These are phyloP conservation scores for Elsinoe necatrix DNA, from an alignment of 2,329 filamentous ascomycete genomes.

Conservation along the genomic window DNA sequence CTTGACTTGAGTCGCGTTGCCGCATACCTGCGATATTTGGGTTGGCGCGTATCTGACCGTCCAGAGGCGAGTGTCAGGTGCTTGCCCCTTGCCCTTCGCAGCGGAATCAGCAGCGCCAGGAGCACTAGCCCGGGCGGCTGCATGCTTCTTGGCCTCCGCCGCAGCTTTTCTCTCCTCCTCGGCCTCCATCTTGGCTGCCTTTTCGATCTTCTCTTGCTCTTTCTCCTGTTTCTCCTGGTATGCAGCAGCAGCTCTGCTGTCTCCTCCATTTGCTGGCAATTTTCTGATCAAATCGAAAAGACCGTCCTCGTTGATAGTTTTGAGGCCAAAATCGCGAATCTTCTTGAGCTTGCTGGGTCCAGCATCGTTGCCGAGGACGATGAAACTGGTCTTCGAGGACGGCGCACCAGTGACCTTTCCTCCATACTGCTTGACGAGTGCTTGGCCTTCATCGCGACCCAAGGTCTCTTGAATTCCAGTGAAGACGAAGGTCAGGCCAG, in stretches of 20 bases:
- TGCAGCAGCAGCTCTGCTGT: constrained; percentile 79
- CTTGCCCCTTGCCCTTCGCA: constrained; percentile 25
- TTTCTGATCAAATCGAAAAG: constrained; percentile 75
- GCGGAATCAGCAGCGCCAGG: constrained; percentile 27
- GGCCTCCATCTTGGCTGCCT: constrained; percentile 79
- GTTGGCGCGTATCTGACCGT: constrained; percentile 93
- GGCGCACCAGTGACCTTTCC: constrained; percentile 81
- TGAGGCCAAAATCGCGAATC: constrained; percentile 70
- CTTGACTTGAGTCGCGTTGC: constrained; percentile 85
- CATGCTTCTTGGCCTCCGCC: constrained; percentile 30
- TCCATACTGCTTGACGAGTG: constrained; percentile 84
- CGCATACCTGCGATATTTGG: constrained; percentile 78
- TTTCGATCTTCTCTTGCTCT: constrained; percentile 73
- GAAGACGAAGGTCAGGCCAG: constrained; percentile 87
- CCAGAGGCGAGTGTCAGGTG: constrained; percentile 62
- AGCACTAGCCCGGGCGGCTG: constrained; percentile 41
- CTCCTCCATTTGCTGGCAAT: constrained; percentile 78
- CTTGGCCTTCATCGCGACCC: constrained; percentile 74
- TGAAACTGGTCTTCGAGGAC: constrained; percentile 88
- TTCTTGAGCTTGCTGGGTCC: constrained; percentile 88
- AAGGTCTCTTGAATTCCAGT: constrained; percentile 78
- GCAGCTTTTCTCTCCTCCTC: constrained; percentile 58
- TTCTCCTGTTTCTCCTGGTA: constrained; percentile 74
- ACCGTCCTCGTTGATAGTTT: constrained; percentile 89
- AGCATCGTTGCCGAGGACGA: constrained; percentile 83